Evolutionary conservation across 2,329 filamentous ascomycete genomes (phyloP), one percentile per base, ranked within the genome.

Genomic region (Rutstroemia sp.): DNA sequence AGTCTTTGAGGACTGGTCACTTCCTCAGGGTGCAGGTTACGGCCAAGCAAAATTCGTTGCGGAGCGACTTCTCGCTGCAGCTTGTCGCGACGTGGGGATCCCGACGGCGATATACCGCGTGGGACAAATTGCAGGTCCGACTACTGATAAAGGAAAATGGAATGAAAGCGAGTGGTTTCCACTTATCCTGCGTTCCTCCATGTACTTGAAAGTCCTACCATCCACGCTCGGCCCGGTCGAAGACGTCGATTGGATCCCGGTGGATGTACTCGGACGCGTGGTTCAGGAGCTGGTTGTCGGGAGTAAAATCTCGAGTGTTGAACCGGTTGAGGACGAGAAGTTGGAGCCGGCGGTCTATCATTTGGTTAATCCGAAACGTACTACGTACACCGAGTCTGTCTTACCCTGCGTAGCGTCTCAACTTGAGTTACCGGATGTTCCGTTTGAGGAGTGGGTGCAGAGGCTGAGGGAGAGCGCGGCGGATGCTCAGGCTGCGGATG

Each of bases 81-180:
- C 72, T 3, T 73, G 72, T 1, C 61, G 65, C 0, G 62, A 63
- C 30, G 68, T 69, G 0, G 71, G 70, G 21, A 68, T 79, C 3
- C 70, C 71, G 0, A 65, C 69, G 1, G 70, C 70, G 4, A 64
- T 73, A 16, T 69, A 76, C 30, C 73, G 77, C 1, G 73, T 79
- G 0, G 76, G 76, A 0, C 78, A 80, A 64, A 72, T 79, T 40
- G 75, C 67, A 1, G 76, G 76, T 0, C 49, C 54, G 2, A 51
- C 40, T 21, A 45, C 34, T 5, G n/a, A 25, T 12, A 5, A 23
- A 1, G 53, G 53, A 6, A 49, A 44, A 14, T 55, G 47, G 53
- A 55, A 55, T 2, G 17, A 49, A 42, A 19, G 40, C 6, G 47
- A 51, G 34, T 51, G 38, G 38, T 34, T 56, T 25, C 47, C 53